phyloP scores from a whole-genome alignment of 176 grass and related monocot species.

The Cenchrus purpureus region DNA sequence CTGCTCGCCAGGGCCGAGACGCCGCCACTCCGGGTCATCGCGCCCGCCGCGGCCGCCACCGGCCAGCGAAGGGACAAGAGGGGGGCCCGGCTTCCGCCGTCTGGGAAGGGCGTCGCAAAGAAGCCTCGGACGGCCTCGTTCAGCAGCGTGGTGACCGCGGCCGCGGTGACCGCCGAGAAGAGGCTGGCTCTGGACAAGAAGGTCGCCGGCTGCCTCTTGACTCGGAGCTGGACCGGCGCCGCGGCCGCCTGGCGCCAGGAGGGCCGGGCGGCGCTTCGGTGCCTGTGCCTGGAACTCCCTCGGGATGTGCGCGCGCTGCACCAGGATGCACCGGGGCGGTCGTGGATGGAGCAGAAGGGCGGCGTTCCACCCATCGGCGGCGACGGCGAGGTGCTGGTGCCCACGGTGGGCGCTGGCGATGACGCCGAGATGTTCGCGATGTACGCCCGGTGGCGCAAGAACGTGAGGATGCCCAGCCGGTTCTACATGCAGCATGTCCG shows the following conservation, averaged over 20 bases:
- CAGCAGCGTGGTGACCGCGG: no score
- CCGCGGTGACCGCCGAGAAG: not conserved
- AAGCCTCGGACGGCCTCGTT: not conserved
- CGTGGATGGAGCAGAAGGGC: no score
- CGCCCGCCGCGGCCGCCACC: no score
- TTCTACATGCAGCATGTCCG: conserved; percentile 15
- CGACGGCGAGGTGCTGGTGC: no score
- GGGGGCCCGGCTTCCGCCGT: not conserved
- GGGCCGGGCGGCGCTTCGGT: not conserved
- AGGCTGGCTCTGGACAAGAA: not conserved
- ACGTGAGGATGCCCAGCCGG: not conserved
- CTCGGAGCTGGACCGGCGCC: not conserved
- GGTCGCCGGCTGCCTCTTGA: conserved; percentile 1
- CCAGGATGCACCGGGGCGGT: not conserved
- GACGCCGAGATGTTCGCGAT: not conserved
- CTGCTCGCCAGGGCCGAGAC: not conserved
- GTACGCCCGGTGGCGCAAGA: conserved; percentile 10
- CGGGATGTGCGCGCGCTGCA: not conserved
- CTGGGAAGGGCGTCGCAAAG: not conserved
- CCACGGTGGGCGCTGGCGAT: no score
- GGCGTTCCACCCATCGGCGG: no score
- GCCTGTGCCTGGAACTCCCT: conserved; percentile 16
- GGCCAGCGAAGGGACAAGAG: not conserved
- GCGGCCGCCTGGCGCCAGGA: not conserved
- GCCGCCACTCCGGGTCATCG: not conserved